Evolutionary conservation across 768 basidiomycete genomes (phyloP).

Genomic region (Myochromella boudieri): DNA sequence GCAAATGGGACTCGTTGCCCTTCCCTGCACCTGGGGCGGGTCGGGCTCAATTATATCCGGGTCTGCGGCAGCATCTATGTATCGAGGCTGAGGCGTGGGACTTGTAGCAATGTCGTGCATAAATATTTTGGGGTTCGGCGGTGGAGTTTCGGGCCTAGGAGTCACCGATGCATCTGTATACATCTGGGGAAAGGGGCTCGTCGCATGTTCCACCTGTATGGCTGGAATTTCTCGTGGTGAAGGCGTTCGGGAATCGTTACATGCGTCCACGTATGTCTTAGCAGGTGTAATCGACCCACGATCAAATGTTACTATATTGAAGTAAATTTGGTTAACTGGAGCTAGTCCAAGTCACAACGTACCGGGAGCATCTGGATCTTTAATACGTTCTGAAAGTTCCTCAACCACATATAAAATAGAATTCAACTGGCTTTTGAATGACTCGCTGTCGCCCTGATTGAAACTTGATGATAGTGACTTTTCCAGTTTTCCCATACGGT

Average conservation of each 20-base stretch:
- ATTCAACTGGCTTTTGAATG: slow-evolving; percentile 17
- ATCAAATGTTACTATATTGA: not conserved
- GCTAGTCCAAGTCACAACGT: not conserved
- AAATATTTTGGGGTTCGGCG: not conserved
- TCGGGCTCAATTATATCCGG: slow-evolving; percentile 1
- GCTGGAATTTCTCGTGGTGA: not conserved
- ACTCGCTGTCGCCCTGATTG: slow-evolving; percentile 14
- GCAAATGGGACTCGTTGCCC: slow-evolving; percentile 1
- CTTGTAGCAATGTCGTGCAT: not conserved
- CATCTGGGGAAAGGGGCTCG: not conserved
- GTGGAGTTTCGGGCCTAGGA: not conserved
- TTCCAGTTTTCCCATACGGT: slow-evolving; percentile 19
- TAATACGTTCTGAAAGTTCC: slow-evolving; percentile 20
- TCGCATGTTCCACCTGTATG: not conserved
- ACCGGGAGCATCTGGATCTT: slow-evolving; percentile 21
- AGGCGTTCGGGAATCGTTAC: not conserved
- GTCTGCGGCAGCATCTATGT: slow-evolving; percentile 3
- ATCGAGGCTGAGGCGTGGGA: not conserved
- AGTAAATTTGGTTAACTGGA: not conserved
- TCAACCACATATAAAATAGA: slow-evolving; percentile 20
- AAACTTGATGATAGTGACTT: slow-evolving; percentile 14
- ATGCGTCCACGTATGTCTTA: not conserved
- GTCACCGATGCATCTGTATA: slow-evolving; percentile 4
- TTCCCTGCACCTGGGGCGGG: not conserved
- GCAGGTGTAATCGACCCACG: too few relatives aligned